Percentiles rank a stretch among this genome's conserved stretches.
Conservation (phyloP, 164 flowering plant species). For the Dillenia suffruticosa region DNA sequence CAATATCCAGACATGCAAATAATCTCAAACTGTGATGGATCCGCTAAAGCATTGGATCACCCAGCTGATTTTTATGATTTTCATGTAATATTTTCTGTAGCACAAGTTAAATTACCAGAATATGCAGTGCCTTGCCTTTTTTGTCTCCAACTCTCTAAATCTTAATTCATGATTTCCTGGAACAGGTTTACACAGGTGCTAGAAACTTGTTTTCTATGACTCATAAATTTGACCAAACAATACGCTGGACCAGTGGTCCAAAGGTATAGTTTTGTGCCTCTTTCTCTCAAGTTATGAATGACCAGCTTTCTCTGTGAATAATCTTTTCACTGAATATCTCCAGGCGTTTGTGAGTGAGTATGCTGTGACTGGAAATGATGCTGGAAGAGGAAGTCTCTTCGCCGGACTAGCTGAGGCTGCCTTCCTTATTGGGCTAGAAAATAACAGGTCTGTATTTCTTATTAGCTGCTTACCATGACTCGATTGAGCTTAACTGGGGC, state of each 20-base stretch:
- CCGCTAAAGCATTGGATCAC: conserved; percentile 65
- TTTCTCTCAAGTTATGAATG: not conserved
- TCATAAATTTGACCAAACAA: conserved; percentile 48
- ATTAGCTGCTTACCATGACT: no score
- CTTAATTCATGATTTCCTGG: conserved; percentile 1
- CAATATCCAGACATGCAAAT: conserved; percentile 79
- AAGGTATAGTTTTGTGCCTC: conserved; percentile 43
- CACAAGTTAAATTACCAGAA: not conserved
- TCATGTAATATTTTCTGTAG: conserved; percentile 53
- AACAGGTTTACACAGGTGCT: conserved; percentile 66
- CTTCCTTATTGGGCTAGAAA: conserved; percentile 86
- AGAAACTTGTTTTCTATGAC: conserved; percentile 43
- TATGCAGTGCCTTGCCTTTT: no score
- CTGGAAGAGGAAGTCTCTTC: conserved; percentile 72
- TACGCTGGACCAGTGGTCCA: conserved; percentile 57
- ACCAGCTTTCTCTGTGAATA: not conserved
- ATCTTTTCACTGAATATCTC: conserved; percentile 1
- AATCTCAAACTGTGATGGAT: conserved; percentile 91
- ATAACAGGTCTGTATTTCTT: conserved; percentile 51
- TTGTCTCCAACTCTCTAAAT: conserved; percentile 3
- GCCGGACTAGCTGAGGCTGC: conserved; percentile 92
- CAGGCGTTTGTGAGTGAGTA: conserved; percentile 98
- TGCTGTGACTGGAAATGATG: conserved; percentile 88
- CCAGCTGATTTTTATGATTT: conserved; percentile 91
- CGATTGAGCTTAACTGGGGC: no score